A percentile compares a stretch with the other conserved stretches of the same genome.
Conservation (phyloP, 169 alveolate genomes). For the Cryptosporidium ubiquitum region DNA sequence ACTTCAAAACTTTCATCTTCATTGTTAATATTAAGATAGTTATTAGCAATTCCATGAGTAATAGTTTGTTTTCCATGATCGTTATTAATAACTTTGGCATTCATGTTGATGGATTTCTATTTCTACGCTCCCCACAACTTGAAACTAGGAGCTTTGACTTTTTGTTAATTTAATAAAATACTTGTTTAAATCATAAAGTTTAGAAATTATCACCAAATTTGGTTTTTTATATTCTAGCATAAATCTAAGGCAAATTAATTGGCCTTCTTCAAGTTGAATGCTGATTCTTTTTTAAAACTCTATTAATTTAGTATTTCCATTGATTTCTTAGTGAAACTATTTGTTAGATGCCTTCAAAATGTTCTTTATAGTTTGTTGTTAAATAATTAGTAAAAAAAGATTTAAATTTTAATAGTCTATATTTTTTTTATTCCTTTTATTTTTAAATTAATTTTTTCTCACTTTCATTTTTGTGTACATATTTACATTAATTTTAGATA, state of each 20-base stretch:
- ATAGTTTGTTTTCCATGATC: background rate
- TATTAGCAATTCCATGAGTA: background rate
- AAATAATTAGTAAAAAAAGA: no score
- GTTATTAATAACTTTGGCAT: background rate
- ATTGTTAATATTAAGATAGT: background rate
- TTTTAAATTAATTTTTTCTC: background rate
- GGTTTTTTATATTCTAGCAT: background rate
- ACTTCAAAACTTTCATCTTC: background rate
- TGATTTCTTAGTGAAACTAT: background rate
- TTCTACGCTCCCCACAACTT: background rate
- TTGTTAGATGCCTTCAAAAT: no score
- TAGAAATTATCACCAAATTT: background rate
- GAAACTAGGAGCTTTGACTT: background rate
- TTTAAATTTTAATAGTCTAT: background rate
- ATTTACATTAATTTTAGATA: conserved; percentile 8
- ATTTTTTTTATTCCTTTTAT: background rate
- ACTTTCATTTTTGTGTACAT: background rate
- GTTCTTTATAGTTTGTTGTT: background rate
- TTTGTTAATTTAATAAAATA: background rate
- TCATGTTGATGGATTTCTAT: background rate
- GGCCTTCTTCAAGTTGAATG: background rate
- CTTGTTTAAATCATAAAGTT: background rate
- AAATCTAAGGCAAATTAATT: background rate
- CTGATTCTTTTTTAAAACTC: background rate
- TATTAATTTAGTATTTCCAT: background rate